A percentile compares a stretch with the other conserved stretches of the same genome.
phyloP scores from a whole-genome alignment of 768 basidiomycete genomes.

The Tricholoma saponaceum region DNA sequence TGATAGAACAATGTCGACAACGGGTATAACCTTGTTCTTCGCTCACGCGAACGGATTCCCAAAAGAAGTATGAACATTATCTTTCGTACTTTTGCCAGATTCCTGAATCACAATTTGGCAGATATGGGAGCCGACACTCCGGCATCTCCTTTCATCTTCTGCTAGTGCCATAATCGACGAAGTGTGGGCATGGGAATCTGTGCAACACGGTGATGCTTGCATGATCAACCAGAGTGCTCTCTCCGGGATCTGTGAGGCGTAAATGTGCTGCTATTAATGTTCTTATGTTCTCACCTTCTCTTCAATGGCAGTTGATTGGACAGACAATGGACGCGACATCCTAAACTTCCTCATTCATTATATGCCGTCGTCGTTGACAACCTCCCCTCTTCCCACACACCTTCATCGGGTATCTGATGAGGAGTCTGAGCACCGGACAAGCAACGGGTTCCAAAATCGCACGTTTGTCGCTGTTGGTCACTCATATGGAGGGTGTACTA shows the following conservation, averaged over 20 bases:
- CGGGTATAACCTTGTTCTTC: constrained; percentile 69
- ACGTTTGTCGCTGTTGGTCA: constrained; percentile 75
- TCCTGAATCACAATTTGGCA: constrained; percentile 24
- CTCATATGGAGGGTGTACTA: constrained; percentile 80
- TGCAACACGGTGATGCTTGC: constrained; percentile 81
- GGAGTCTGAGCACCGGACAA: constrained; percentile 37
- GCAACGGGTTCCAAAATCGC: constrained; percentile 46
- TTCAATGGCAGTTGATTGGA: constrained; percentile 61
- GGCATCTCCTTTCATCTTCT: constrained; percentile 42
- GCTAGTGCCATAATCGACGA: constrained; percentile 43
- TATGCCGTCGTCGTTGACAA: constrained; percentile 43
- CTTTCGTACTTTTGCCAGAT: not conserved
- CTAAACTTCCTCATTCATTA: constrained; percentile 69
- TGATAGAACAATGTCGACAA: constrained; percentile 14
- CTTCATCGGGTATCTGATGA: constrained; percentile 42
- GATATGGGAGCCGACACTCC: constrained; percentile 80
- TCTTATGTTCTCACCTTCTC: not conserved
- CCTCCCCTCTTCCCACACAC: constrained; percentile 43
- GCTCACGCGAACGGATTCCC: constrained; percentile 86
- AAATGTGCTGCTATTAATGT: not conserved
- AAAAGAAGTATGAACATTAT: constrained; percentile 60
- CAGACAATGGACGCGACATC: constrained; percentile 74
- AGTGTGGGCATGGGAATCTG: constrained; percentile 83
- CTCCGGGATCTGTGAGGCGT: constrained; percentile 53
- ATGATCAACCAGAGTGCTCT: constrained; percentile 58